Conservation (phyloP, 495 filamentous ascomycete genomes). For the Aspergillus taichungensis region DNA sequence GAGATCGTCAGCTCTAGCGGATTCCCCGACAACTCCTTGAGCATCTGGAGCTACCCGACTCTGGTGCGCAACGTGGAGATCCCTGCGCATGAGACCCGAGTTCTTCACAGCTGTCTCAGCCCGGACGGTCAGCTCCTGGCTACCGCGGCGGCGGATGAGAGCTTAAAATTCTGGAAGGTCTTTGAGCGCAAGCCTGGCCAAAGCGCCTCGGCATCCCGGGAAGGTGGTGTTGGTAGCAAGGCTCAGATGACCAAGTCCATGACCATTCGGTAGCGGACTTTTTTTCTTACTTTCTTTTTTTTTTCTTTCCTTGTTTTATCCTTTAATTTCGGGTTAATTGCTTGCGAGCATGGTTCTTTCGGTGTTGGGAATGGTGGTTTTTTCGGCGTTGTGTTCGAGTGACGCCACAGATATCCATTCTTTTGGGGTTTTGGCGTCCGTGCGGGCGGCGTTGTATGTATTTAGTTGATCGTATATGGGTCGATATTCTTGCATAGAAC, state of each 20-base stretch:
- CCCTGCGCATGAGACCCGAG: constrained; percentile 94
- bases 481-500: constrained; percentile 7
- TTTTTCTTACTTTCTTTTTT: constrained; percentile 15
- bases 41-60: constrained; percentile 97
- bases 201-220: constrained; percentile 44
- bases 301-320: background rate
- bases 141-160: constrained; percentile 92
- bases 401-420: too few species aligned
- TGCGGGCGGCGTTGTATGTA: constrained; percentile 7
- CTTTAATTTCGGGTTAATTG: background rate
- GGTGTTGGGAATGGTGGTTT: background rate
- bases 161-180: constrained; percentile 99
- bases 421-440: background rate
- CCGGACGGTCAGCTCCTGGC: constrained; percentile 97
- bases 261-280: constrained; percentile 75
- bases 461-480: constrained; percentile 2
- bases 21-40: constrained; percentile 96
- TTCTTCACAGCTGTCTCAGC: constrained; percentile 88
- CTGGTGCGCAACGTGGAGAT: constrained; percentile 97
- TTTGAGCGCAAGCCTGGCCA: constrained; percentile 93
- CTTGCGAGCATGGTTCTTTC: constrained; percentile 1
- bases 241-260: constrained; percentile 85
- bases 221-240: constrained; percentile 50
- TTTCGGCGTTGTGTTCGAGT: too few species aligned
- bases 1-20: constrained; percentile 96